Conservation (phyloP, 331 rosid species). For the Saraca asoca region DNA sequence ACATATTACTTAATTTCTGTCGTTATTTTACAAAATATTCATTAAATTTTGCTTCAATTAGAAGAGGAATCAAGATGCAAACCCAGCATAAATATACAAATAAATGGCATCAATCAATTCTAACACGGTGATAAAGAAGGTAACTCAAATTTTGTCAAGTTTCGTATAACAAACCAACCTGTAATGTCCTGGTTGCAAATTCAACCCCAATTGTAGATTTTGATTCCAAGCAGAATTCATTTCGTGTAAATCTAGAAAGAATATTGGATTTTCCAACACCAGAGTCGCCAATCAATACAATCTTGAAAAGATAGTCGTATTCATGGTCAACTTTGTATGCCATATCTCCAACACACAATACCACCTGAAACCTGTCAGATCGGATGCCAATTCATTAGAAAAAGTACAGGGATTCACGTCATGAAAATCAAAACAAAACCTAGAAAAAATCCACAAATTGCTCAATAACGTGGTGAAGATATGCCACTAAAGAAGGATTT, state of each 20-base stretch:
- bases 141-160: background rate
- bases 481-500: too few species aligned
- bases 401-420: background rate
- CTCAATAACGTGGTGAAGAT: background rate
- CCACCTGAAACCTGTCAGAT: slow-evolving; percentile 56
- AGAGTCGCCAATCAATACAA: slow-evolving; percentile 89
- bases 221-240: slow-evolving; percentile 88
- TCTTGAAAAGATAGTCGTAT: slow-evolving; percentile 87
- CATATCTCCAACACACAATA: slow-evolving; percentile 54
- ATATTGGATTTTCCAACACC: slow-evolving; percentile 95
- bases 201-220: slow-evolving; percentile 97
- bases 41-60: background rate
- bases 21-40: background rate
- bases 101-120: background rate
- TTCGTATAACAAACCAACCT: slow-evolving; percentile 46
- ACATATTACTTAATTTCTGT: too few species aligned
- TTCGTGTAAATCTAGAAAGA: slow-evolving; percentile 86
- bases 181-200: slow-evolving; percentile 88
- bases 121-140: background rate
- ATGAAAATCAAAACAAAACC: background rate
- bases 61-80: background rate
- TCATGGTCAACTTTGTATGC: slow-evolving; percentile 84
- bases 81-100: too few species aligned
- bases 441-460: background rate
- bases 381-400: slow-evolving; percentile 7